These are phyloP conservation scores for Fusarium pilosicola DNA, from an alignment of 2,329 filamentous ascomycete genomes.

Conservation along the genomic window DNA sequence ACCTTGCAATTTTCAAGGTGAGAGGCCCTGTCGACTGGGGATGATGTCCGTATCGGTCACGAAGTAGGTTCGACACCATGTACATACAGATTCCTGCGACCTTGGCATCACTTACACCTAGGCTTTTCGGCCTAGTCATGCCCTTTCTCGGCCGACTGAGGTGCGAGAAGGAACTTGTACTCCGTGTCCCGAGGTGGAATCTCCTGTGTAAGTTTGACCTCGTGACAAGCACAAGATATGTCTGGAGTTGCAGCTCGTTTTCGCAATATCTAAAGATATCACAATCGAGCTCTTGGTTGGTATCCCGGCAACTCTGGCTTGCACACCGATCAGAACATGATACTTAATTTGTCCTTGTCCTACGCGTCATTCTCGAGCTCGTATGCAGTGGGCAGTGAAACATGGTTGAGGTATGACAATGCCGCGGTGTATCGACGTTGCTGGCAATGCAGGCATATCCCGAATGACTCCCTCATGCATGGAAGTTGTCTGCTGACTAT, in stretches of 20 bases:
- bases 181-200: slow-evolving; percentile 25
- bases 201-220: slow-evolving; percentile 12
- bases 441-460: slow-evolving; percentile 42
- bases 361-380: slow-evolving; percentile 24
- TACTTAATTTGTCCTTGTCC: slow-evolving; percentile 15
- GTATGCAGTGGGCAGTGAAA: slow-evolving; percentile 37
- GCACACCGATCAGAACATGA: slow-evolving; percentile 20
- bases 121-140: slow-evolving; percentile 35
- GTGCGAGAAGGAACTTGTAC: slow-evolving; percentile 26
- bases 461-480: slow-evolving; percentile 44
- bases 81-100: slow-evolving; percentile 19
- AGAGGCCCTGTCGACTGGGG: slow-evolving; percentile 33
- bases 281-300: slow-evolving; percentile 3
- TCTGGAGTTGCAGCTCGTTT: slow-evolving; percentile 3
- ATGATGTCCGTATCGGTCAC: slow-evolving; percentile 26
- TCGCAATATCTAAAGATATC: slow-evolving; percentile 10
- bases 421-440: slow-evolving; percentile 36
- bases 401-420: slow-evolving; percentile 40
- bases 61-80: slow-evolving; percentile 10
- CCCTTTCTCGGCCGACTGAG: slow-evolving; percentile 41
- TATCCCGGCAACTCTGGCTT: background rate
- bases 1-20: slow-evolving; percentile 22
- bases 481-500: slow-evolving; percentile 39
- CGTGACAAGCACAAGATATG: slow-evolving; percentile 17
- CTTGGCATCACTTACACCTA: slow-evolving; percentile 34